Percentiles rank a stretch among this genome's conserved stretches.
These are phyloP conservation scores for Durio zibethinus DNA, from an alignment of 345 rosid species.

Conservation along the genomic window DNA sequence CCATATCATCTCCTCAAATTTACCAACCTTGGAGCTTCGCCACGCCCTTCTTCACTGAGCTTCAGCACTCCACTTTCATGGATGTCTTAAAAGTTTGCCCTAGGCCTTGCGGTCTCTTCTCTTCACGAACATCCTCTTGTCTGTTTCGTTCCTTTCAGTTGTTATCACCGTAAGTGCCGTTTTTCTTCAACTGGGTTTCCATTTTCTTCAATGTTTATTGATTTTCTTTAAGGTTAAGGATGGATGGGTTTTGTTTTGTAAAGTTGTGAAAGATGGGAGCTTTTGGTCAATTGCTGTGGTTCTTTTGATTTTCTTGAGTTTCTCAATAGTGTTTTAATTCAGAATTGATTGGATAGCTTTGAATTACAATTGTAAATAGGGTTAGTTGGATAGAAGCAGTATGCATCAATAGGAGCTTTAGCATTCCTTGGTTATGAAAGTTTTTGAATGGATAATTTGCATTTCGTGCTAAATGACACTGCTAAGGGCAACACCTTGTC, in stretches of 20 bases:
- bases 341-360: not conserved
- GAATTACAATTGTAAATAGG: not conserved
- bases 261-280: not conserved
- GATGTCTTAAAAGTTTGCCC: conserved; percentile 44
- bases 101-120: conserved; percentile 30
- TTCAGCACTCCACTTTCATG: conserved; percentile 34
- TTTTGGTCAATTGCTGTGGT: not conserved
- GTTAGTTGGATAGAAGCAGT: not conserved
- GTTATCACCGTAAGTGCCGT: conserved; percentile 43
- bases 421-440: not conserved
- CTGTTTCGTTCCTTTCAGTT: conserved; percentile 33
- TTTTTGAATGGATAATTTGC: not conserved
- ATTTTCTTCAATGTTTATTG: not conserved
- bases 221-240: not conserved
- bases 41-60: conserved; percentile 26
- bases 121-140: conserved; percentile 38
- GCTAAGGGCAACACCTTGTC: not conserved
- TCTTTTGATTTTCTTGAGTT: not conserved
- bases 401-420: not conserved
- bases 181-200: not conserved
- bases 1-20: conserved; percentile 9
- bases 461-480: not conserved
- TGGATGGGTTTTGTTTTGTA: not conserved
- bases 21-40: not conserved
- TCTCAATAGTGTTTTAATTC: not conserved